Conservation (phyloP, 257 asterid species). For the Przewalskia tangutica region DNA sequence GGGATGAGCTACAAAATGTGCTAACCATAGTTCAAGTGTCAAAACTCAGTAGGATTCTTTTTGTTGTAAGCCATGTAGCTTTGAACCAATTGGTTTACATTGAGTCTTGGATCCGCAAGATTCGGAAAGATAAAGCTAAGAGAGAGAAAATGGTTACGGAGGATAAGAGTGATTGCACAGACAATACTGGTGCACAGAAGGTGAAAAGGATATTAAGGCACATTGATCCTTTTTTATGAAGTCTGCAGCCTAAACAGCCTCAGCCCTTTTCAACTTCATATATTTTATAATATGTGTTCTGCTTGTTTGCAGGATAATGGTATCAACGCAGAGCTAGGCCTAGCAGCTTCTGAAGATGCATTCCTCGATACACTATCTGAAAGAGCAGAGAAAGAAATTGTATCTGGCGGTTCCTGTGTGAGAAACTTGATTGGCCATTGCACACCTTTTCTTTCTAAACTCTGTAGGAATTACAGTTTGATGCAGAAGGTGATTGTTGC, state of each 20-base stretch:
- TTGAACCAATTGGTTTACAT: conserved; percentile 84
- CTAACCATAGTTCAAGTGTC: conserved; percentile 50
- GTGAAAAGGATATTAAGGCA: conserved; percentile 19
- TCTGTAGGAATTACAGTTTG: conserved; percentile 76
- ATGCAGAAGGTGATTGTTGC: conserved; percentile 76
- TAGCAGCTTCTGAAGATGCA: conserved; percentile 93
- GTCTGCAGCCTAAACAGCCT: background rate
- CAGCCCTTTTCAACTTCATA: conserved; percentile 5
- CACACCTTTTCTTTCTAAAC: conserved; percentile 58
- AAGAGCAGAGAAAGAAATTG: conserved; percentile 85
- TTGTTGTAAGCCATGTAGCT: conserved; percentile 76
- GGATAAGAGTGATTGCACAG: conserved; percentile 22
- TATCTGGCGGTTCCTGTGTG: conserved; percentile 45
- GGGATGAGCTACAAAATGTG: conserved; percentile 35
- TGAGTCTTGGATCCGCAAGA: conserved; percentile 60
- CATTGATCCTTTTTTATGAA: conserved; percentile 6
- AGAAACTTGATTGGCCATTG: conserved; percentile 83
- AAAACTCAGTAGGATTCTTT: conserved; percentile 62
- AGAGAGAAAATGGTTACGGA: conserved; percentile 55
- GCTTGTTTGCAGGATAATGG: conserved; percentile 40
- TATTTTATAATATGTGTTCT: conserved; percentile 7
- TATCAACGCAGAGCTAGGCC: conserved; percentile 81
- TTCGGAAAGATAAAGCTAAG: conserved; percentile 70
- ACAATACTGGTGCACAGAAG: conserved; percentile 38
- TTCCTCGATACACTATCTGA: conserved; percentile 68